Evolutionary conservation across 202 grass and related monocot species (phyloP), one percentile per base, ranked within the genome.

Genomic region (Digitaria exilis): DNA sequence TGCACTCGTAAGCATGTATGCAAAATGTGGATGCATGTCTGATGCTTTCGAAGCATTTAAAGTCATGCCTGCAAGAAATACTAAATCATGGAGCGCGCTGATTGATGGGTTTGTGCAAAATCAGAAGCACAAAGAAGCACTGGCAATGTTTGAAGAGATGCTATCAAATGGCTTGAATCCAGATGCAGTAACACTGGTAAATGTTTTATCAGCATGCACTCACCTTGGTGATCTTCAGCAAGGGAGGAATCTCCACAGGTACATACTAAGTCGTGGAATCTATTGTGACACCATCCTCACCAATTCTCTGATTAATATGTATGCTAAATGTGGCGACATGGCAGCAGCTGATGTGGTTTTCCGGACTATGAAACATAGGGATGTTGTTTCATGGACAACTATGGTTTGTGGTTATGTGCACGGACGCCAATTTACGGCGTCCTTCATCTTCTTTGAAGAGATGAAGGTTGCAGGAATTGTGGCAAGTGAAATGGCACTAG

Each of bases 251-350:
- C 45, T 93, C 25, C 88, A 88, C 60, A 35, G 55, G 83, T 97
- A 87, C 60, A 82, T 91, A 43, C 83, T 69, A 71, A 70, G 77
- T 59, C 63, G 41, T 51, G 73, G 69, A 46, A 79, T 85, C 50
- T 52, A 0, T 18, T 86, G 60, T 43, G 92, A 88, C 79, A 73
- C 69, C 62, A 77, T 95, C 78, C 75, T 97, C 73, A 44, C 54
- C n/a, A 97, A 97, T 88, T 86, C 90, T 50, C 80, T 97, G 37
- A 84, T 97, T 39, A 93, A 91, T 82, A 97, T 91, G 92, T 97
- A 95, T 71, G 86, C 95, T 19, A 97, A 95, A 86, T 94, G 95
- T 65, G 84, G 88, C 6, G 85, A 97, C 74, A 84, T 97, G 71
- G 29, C 28, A 43, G 86, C 64, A 81, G 90, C 88, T 49, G 76